These are phyloP conservation scores for Acmispon strigosus DNA, from an alignment of 306 rosid genomes.

Conservation along the genomic window DNA sequence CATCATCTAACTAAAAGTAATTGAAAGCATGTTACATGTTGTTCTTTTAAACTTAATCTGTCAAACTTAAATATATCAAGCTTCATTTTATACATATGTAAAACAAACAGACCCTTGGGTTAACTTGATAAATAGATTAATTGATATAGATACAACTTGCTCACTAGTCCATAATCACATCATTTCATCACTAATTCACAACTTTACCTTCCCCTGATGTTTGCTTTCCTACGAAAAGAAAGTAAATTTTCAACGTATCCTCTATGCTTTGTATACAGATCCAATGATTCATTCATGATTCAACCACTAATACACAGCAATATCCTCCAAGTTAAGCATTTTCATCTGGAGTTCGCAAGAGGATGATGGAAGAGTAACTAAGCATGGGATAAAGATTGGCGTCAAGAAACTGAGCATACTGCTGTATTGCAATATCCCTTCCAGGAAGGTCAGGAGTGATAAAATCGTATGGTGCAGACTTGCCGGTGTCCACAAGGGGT, in stretches of 20 bases:
- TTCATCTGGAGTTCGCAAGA: conserved; percentile 50
- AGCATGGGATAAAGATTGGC: conserved; percentile 84
- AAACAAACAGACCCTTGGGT: too few relatives aligned
- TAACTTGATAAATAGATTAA: too few relatives aligned
- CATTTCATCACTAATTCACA: not conserved
- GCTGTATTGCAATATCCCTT: conserved; percentile 59
- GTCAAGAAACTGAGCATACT: conserved; percentile 79
- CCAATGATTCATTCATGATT: not conserved
- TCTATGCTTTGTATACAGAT: conserved; percentile 2
- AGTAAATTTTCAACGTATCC: not conserved
- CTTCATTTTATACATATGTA: too few relatives aligned
- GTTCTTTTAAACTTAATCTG: too few relatives aligned
- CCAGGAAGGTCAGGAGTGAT: conserved; percentile 53
- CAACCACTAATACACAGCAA: not conserved
- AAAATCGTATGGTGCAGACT: conserved; percentile 71
- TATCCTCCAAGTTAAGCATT: conserved; percentile 25
- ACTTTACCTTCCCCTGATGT: not conserved
- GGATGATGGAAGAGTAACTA: conserved; percentile 88
- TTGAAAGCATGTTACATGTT: too few relatives aligned
- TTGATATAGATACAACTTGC: not conserved
- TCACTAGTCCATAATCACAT: conserved; percentile 3
- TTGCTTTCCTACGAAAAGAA: not conserved
- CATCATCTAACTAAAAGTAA: too few relatives aligned
- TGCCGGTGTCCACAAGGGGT: conserved; percentile 83
- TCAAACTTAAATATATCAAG: too few relatives aligned